phyloP scores from a whole-genome alignment of 2,329 filamentous ascomycete genomes.

The Colletotrichum sublineola region DNA sequence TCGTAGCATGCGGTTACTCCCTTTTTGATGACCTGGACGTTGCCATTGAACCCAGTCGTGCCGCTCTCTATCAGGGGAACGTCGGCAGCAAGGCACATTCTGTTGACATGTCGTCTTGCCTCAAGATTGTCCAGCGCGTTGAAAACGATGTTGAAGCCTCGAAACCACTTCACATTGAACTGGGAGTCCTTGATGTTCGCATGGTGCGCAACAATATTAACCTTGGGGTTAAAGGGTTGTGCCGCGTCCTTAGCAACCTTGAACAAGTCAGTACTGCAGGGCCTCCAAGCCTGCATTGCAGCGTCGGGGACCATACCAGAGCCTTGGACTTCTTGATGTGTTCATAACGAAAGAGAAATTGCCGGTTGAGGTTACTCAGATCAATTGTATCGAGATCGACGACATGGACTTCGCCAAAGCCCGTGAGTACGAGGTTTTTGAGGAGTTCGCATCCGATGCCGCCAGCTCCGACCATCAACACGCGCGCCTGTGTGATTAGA shows the following conservation, averaged over 20 bases:
- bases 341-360: slow-evolving; percentile 96
- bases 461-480: slow-evolving; percentile 95
- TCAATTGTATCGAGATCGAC: slow-evolving; percentile 99
- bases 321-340: slow-evolving; percentile 99
- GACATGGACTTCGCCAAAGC: slow-evolving; percentile 93
- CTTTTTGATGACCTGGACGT: slow-evolving; percentile 97
- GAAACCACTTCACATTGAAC: slow-evolving; percentile 92
- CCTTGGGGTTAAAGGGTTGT: slow-evolving; percentile 88
- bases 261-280: slow-evolving; percentile 30
- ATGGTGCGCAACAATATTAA: slow-evolving; percentile 89
- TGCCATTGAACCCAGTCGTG: slow-evolving; percentile 96
- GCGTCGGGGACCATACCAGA: slow-evolving; percentile 69
- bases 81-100: slow-evolving; percentile 93
- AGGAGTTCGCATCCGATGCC: slow-evolving; percentile 98
- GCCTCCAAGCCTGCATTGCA: slow-evolving; percentile 17
- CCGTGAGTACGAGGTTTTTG: slow-evolving; percentile 93
- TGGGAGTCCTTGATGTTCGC: slow-evolving; percentile 92
- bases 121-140: slow-evolving; percentile 98
- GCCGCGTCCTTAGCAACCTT: slow-evolving; percentile 95
- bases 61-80: slow-evolving; percentile 95
- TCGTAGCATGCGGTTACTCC: slow-evolving; percentile 96
- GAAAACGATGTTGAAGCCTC: slow-evolving; percentile 86
- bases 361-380: slow-evolving; percentile 95
- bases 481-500: slow-evolving; percentile 73
- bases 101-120: slow-evolving; percentile 93